Base-by-base conservation (phyloP, 108 stramenopile species). In the Nannochloropsis gaditana region DNA sequence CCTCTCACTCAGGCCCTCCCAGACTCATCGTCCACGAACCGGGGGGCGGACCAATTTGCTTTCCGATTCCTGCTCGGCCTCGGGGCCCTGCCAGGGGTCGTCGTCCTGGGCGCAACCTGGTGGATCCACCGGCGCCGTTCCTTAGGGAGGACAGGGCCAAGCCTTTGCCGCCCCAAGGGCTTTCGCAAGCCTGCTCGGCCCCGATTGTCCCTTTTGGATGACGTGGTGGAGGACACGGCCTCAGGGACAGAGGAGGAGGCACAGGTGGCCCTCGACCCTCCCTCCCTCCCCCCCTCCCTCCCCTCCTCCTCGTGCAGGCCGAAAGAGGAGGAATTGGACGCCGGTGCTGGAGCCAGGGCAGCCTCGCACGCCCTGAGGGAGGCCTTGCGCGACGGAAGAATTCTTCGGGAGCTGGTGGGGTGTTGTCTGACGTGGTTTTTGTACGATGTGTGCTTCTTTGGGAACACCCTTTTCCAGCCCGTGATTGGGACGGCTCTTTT, bases 401-500 rank as follows among this genome's bases (percentile, higher is more conserved):
- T 73, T 15, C 15, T 15, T 15, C 59, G 59, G 6, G 19, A n/a
- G 15, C n/a, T 73, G 59, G 19, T 73, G 19, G 59, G 59, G n/a
- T 73, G 59, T n/a, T n/a, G 59, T 2, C 6, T 73, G 8, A 73
- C 59, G 8, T 82, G 82, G 82, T 82, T 82, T 21, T 45, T 82
- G 45, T 82, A 45, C 21, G 82, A 82, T 9, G 82, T 82, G 19
- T 82, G 82, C 9, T 82, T 45, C 21, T 82, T 45, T 82, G 82
- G 82, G 17, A 45, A 45, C 9, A 5, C 44, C 45, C 82, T 82
- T 5, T 73, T 73, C n/a, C 59, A 73, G 59, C 59, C 59, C 59
- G 59, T 73, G 59, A 73, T 73, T 0, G 59, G 59, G 59, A 73
- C 59, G 5, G n/a, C n/a, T n/a, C n/a, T 73, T 4, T 73, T 73